Evolutionary conservation across 495 filamentous ascomycete genomes (phyloP).

Genomic region (Cenococcum geophilum): DNA sequence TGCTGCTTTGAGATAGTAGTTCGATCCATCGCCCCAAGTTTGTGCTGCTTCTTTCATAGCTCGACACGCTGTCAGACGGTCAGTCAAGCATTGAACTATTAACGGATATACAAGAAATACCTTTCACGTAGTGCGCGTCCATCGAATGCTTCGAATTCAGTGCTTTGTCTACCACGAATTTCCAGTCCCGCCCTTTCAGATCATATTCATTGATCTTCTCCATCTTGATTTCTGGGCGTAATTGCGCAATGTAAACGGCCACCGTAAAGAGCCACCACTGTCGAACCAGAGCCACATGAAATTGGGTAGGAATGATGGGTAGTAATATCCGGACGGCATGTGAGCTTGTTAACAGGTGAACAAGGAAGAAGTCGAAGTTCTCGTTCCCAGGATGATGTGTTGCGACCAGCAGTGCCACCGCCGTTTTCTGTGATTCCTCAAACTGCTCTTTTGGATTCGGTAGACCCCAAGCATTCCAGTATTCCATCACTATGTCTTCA

Average conservation of each 20-base stretch:
- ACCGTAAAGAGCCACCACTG: slow-evolving; percentile 87
- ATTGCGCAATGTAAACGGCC: slow-evolving; percentile 66
- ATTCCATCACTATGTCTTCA: slow-evolving; percentile 65
- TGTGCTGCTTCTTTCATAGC: slow-evolving; percentile 65
- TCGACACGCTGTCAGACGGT: slow-evolving; percentile 48
- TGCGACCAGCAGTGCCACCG: slow-evolving; percentile 61
- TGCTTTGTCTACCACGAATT: slow-evolving; percentile 62
- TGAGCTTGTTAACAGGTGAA: slow-evolving; percentile 73
- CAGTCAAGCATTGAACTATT: slow-evolving; percentile 5
- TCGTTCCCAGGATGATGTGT: slow-evolving; percentile 52
- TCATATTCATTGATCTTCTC: slow-evolving; percentile 57
- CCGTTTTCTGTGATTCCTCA: slow-evolving; percentile 68
- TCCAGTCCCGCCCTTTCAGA: slow-evolving; percentile 62
- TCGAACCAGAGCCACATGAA: slow-evolving; percentile 63
- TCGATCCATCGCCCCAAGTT: slow-evolving; percentile 79
- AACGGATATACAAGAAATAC: slow-evolving; percentile 31
- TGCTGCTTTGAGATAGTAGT: slow-evolving; percentile 71
- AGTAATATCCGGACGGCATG: slow-evolving; percentile 83
- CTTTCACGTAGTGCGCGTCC: slow-evolving; percentile 80
- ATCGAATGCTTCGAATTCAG: slow-evolving; percentile 56
- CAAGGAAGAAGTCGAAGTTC: slow-evolving; percentile 77
- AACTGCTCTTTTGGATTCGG: slow-evolving; percentile 62
- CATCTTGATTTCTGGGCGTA: slow-evolving; percentile 63
- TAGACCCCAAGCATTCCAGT: slow-evolving; percentile 86
- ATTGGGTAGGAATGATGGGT: slow-evolving; percentile 66